A percentile compares a stretch with the other conserved stretches of the same genome.
phyloP scores from a whole-genome alignment of 352 stramenopile species.

The Elongisporangium senticosum region DNA sequence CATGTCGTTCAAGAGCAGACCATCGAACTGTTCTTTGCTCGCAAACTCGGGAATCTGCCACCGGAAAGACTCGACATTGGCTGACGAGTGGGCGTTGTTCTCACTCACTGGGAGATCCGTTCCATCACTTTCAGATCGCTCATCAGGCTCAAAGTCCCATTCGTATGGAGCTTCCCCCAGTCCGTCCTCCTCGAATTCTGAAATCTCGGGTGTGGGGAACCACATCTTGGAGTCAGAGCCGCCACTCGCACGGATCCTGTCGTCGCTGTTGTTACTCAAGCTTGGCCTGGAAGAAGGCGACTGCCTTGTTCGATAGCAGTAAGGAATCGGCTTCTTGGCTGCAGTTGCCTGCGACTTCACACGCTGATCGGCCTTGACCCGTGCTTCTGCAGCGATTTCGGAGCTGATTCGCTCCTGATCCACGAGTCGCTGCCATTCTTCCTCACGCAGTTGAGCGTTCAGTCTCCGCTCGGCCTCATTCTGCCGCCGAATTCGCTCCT shows the following conservation, averaged over 20 bases:
- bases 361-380: conserved; percentile 39
- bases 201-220: conserved; percentile 34
- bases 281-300: conserved; percentile 15
- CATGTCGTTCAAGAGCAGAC: conserved; percentile 16
- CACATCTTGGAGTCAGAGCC: conserved; percentile 5
- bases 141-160: background rate
- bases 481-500: conserved; percentile 34
- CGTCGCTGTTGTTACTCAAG: conserved; percentile 15
- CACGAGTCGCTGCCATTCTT: conserved; percentile 45
- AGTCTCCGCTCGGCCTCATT: conserved; percentile 45
- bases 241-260: conserved; percentile 11
- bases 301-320: conserved; percentile 26
- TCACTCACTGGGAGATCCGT: no score
- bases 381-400: conserved; percentile 33
- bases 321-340: conserved; percentile 10
- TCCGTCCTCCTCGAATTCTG: conserved; percentile 60
- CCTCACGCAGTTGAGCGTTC: conserved; percentile 29
- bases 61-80: conserved; percentile 4
- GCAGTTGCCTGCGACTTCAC: conserved; percentile 17
- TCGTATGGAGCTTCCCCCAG: conserved; percentile 5
- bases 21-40: conserved; percentile 8
- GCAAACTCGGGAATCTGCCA: conserved; percentile 23
- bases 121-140: no score
- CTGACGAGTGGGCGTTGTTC: background rate
- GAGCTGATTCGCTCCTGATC: conserved; percentile 42